Conservation (phyloP, 2,329 filamentous ascomycete genomes). For the Ophiostoma himal-ulmi region DNA sequence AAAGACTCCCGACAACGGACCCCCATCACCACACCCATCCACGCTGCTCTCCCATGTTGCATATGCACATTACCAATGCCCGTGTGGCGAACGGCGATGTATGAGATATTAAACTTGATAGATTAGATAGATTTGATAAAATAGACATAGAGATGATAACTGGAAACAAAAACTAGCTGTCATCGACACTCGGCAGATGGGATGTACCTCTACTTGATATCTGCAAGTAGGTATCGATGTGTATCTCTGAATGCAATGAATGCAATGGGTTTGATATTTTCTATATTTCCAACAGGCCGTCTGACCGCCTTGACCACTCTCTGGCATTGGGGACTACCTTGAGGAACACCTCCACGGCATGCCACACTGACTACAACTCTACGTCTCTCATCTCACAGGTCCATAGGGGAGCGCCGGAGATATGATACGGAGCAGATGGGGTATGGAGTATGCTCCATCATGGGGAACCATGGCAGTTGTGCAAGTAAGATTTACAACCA, state of each 20-base stretch:
- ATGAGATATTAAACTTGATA: neutral
- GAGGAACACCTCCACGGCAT: neutral
- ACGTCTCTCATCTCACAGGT: neutral
- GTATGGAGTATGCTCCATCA: neutral
- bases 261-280: too few relatives aligned
- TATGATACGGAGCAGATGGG: neutral
- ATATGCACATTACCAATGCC: slow-evolving; percentile 7
- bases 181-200: neutral
- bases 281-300: too few relatives aligned
- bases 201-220: neutral
- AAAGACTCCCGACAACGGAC: neutral
- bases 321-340: neutral
- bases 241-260: too few relatives aligned
- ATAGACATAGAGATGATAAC: too few relatives aligned
- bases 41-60: neutral
- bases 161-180: neutral
- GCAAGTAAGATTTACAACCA: neutral
- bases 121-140: neutral
- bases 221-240: too few relatives aligned
- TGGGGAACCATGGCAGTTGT: neutral
- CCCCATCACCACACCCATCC: neutral
- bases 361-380: neutral
- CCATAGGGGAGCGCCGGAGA: neutral
- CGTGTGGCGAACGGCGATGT: neutral
- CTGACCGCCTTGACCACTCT: neutral